phyloP scores from a whole-genome alignment of 805 yeast genomes.

The Wickerhamiella azymoides region DNA sequence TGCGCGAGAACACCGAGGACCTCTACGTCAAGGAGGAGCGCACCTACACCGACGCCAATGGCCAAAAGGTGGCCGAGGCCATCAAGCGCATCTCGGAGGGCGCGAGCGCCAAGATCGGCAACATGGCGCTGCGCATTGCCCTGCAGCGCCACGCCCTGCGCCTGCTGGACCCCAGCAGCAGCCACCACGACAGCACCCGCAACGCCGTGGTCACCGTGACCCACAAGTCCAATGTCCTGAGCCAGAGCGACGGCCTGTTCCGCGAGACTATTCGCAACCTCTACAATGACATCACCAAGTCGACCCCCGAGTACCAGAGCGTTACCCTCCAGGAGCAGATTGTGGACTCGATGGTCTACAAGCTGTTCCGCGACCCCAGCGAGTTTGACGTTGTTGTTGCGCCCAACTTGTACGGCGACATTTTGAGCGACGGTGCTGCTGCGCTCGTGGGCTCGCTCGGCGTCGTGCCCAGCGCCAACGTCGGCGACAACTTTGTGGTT shows the following conservation, averaged over 20 bases:
- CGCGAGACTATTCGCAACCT: conserved; percentile 67
- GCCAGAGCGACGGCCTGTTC: conserved; percentile 89
- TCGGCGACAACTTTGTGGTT: conserved; percentile 88
- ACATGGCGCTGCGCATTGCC: conserved; percentile 86
- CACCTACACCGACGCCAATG: conserved; percentile 58
- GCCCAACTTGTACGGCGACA: conserved; percentile 96
- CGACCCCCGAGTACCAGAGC: conserved; percentile 37
- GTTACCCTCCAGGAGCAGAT: conserved; percentile 83
- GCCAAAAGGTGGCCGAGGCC: conserved; percentile 89
- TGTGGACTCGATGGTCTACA: conserved; percentile 97
- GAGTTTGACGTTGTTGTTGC: conserved; percentile 97
- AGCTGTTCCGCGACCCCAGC: conserved; percentile 97
- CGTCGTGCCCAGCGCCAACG: conserved; percentile 96
- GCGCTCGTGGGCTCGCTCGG: conserved; percentile 96
- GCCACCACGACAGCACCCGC: conserved; percentile 30
- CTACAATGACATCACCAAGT: conserved; percentile 29
- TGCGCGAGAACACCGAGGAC: conserved; percentile 97
- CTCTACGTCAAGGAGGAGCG: conserved; percentile 89
- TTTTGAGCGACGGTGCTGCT: conserved; percentile 94
- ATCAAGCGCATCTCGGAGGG: conserved; percentile 87
- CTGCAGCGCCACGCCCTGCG: conserved; percentile 76
- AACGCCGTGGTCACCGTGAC: conserved; percentile 77
- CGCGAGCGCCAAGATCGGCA: conserved; percentile 77
- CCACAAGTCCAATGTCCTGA: conserved; percentile 90
- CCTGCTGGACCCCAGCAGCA: conserved; percentile 29